A percentile compares a stretch with the other conserved stretches of the same genome.
These are phyloP conservation scores for Raphanus sativus DNA, from an alignment of 345 rosid species.

Conservation along the genomic window DNA sequence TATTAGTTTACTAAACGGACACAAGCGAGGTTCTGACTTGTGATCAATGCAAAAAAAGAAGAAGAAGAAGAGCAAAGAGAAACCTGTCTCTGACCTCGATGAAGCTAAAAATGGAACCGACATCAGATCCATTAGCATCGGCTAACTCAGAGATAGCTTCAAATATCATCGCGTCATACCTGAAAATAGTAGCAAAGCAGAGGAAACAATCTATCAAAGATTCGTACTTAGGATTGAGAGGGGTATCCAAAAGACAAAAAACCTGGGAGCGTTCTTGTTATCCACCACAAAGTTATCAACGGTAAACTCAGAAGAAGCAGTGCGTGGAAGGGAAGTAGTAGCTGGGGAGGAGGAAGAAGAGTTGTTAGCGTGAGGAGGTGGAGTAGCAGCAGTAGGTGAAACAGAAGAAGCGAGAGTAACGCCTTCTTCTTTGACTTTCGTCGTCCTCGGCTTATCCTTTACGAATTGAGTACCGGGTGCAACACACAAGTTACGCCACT, in stretches of 20 bases:
- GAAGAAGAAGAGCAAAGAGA: conserved; percentile 14
- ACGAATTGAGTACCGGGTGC: conserved; percentile 43
- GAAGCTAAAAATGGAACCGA: conserved; percentile 56
- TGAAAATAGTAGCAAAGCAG: conserved; percentile 22
- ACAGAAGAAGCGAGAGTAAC: conserved; percentile 6
- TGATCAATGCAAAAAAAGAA: background rate
- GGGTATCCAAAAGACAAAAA: background rate
- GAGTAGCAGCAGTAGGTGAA: background rate
- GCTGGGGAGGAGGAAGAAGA: conserved; percentile 1
- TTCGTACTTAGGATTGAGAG: background rate
- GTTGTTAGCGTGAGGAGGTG: conserved; percentile 2
- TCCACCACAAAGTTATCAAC: conserved; percentile 24
- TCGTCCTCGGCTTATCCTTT: conserved; percentile 56
- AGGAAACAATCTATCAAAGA: background rate
- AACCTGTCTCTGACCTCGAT: conserved; percentile 56
- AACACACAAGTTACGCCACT: conserved; percentile 88
- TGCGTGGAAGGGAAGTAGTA: conserved; percentile 6
- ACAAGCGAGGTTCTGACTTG: background rate
- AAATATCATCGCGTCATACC: conserved; percentile 68
- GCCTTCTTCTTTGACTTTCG: conserved; percentile 47
- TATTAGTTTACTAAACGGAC: background rate
- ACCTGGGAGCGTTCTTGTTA: conserved; percentile 38
- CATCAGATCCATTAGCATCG: conserved; percentile 65
- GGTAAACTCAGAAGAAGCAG: conserved; percentile 29
- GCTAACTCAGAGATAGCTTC: conserved; percentile 71